Evolutionary conservation across 2,329 filamentous ascomycete species (phyloP), one percentile per base, ranked within the genome.

Genomic region (Ascochyta viciae-villosae): DNA sequence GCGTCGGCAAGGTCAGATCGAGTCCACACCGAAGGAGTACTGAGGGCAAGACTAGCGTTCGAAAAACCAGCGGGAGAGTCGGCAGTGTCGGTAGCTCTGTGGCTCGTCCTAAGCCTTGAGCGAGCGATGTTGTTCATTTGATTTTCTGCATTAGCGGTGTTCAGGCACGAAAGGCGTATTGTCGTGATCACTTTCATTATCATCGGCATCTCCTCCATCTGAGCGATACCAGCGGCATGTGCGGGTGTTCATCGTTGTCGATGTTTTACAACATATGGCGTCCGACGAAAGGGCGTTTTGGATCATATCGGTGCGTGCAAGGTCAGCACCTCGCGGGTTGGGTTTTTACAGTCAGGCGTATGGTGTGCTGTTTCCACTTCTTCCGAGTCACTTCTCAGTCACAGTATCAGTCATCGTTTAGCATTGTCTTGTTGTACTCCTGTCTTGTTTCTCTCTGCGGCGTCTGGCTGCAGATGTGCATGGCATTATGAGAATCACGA

Each of bases 11-110:
- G 69, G 62, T 68, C 26, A 74, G 80, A 34, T 76, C 74, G 10
- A 80, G 77, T 54, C 79, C 80, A 12, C 60, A 69, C 13, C 73
- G 80, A 49, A 74, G 79, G 57, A 81, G 77, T 67, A 79, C 77
- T 3, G 80, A 82, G 46, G 75, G 74, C 71, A 81, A 81, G 72
- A 77, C 71, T 38, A 78, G 77, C 54, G 80, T 83, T 43, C 73
- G 80, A 38, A 83, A 83, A 72, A 81, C 80, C 15, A 82, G 80
- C 54, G 81, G 81, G 31, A 73, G 81, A 31, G 79, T 83, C 3
- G 80, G 80, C 41, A 81, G 79, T 62, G 69, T 79, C 24, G 78
- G 77, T 48, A 76, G 63, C 48, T 60, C 68, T 33, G 61, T 64
- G 13, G 50, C 56, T 13, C 71, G 72, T 29, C 55, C 69, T 8